Conservation (phyloP, 208 protist genomes). For the Trypanosoma caninum region DNA sequence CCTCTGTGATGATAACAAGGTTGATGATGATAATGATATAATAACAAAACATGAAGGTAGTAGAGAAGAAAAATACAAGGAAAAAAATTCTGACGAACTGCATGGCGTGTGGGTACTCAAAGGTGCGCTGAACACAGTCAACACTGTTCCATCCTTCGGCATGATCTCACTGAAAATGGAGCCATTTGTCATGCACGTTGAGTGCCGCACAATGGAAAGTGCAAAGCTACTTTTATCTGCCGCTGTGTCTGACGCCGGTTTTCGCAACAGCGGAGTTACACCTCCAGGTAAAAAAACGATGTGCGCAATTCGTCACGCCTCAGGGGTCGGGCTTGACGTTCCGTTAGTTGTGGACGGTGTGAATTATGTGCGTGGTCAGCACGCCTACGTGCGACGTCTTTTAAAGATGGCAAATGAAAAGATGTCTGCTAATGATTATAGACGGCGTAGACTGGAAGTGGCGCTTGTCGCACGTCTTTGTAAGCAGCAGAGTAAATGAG, state of each 20-base stretch:
- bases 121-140: not conserved
- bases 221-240: slow-evolving; percentile 68
- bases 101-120: slow-evolving; percentile 37
- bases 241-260: slow-evolving; percentile 66
- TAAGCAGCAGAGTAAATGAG: slow-evolving; percentile 4
- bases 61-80: not conserved
- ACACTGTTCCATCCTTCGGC: slow-evolving; percentile 34
- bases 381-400: slow-evolving; percentile 66
- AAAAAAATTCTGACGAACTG: slow-evolving; percentile 36
- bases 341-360: slow-evolving; percentile 66
- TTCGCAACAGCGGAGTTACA: slow-evolving; percentile 82
- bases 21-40: not conserved
- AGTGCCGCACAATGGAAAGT: slow-evolving; percentile 74
- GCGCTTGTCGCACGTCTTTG: slow-evolving; percentile 31
- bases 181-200: slow-evolving; percentile 87
- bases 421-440: slow-evolving; percentile 68
- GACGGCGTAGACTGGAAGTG: slow-evolving; percentile 37
- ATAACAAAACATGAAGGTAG: not conserved
- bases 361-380: slow-evolving; percentile 56
- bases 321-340: slow-evolving; percentile 70
- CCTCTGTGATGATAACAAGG: slow-evolving; percentile 37
- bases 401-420: slow-evolving; percentile 74
- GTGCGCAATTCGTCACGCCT: slow-evolving; percentile 70
- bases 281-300: slow-evolving; percentile 78
- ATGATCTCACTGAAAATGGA: slow-evolving; percentile 81